Conservation (phyloP, 176 grass and related monocot species). For the Pontederia paniculata region DNA sequence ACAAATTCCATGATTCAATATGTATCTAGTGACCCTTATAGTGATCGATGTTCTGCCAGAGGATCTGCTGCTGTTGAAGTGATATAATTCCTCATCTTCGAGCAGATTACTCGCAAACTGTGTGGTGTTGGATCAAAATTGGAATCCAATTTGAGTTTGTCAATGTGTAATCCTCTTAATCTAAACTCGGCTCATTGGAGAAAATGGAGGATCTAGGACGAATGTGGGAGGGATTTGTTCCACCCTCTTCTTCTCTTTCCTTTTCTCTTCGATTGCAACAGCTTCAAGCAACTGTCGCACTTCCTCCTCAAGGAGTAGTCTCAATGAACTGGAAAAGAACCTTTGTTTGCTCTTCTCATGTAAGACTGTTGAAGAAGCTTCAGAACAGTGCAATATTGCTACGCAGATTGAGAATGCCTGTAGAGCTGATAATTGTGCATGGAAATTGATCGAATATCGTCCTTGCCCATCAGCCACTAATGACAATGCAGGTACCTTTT, state of each 20-base stretch:
- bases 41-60: too few relatives aligned
- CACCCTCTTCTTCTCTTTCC: slow-evolving; percentile 42
- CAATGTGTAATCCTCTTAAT: not conserved
- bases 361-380: slow-evolving; percentile 46
- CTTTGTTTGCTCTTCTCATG: slow-evolving; percentile 71
- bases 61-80: too few relatives aligned
- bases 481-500: slow-evolving; percentile 56
- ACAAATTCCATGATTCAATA: too few relatives aligned
- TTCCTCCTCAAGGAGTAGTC: slow-evolving; percentile 82
- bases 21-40: too few relatives aligned
- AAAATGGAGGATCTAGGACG: slow-evolving; percentile 47
- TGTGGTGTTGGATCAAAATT: too few relatives aligned
- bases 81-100: too few relatives aligned
- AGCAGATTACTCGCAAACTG: too few relatives aligned
- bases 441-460: slow-evolving; percentile 69
- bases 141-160: too few relatives aligned
- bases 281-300: slow-evolving; percentile 76
- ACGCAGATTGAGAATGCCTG: slow-evolving; percentile 96
- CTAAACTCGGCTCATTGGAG: slow-evolving; percentile 89
- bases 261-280: slow-evolving; percentile 62
- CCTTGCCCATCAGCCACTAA: slow-evolving; percentile 54
- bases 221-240: slow-evolving; percentile 56
- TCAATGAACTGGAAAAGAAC: slow-evolving; percentile 67
- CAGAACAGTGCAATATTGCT: slow-evolving; percentile 71
- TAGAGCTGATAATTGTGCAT: slow-evolving; percentile 58